A percentile compares a stretch with the other conserved stretches of the same genome.
Evolutionary conservation across 2,329 filamentous ascomycete species (phyloP).

Genomic region (Cordyceps cicadae): DNA sequence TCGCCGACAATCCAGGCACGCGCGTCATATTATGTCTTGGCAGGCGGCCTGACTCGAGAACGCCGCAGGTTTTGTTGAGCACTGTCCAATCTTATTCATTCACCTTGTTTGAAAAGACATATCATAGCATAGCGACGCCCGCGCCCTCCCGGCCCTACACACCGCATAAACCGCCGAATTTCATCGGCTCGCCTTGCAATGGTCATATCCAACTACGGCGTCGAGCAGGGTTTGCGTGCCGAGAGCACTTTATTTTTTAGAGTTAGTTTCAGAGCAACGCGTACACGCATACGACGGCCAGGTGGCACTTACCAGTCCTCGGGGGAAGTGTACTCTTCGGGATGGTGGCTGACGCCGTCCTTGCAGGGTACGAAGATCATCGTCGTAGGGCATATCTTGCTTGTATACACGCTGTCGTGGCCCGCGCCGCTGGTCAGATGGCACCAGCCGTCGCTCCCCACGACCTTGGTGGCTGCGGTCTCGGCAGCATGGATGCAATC

Average conservation of each 20-base stretch:
- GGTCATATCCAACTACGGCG: constrained; percentile 16
- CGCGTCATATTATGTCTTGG: no score
- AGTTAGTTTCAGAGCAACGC: not conserved
- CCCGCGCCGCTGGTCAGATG: constrained; percentile 30
- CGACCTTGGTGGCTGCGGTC: constrained; percentile 45
- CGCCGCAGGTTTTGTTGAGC: no score
- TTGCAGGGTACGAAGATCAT: constrained; percentile 33
- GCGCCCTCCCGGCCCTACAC: not conserved
- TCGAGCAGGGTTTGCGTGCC: constrained; percentile 17
- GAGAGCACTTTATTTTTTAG: constrained; percentile 13
- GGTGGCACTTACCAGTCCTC: constrained; percentile 22
- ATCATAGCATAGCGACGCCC: no score
- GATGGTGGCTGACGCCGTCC: constrained; percentile 30
- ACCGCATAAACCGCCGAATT: no score
- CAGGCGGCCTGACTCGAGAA: no score
- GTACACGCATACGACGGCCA: not conserved
- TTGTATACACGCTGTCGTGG: constrained; percentile 31
- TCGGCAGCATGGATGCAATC: constrained; percentile 59
- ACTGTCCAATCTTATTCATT: no score
- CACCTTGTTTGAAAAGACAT: no score
- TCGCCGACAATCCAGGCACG: no score
- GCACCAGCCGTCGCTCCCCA: constrained; percentile 34
- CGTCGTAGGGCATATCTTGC: constrained; percentile 24
- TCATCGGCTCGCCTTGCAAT: constrained; percentile 3
- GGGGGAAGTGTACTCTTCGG: constrained; percentile 27